Conservation (phyloP, 768 basidiomycete genomes). For the Suillus fuscotomentosus region DNA sequence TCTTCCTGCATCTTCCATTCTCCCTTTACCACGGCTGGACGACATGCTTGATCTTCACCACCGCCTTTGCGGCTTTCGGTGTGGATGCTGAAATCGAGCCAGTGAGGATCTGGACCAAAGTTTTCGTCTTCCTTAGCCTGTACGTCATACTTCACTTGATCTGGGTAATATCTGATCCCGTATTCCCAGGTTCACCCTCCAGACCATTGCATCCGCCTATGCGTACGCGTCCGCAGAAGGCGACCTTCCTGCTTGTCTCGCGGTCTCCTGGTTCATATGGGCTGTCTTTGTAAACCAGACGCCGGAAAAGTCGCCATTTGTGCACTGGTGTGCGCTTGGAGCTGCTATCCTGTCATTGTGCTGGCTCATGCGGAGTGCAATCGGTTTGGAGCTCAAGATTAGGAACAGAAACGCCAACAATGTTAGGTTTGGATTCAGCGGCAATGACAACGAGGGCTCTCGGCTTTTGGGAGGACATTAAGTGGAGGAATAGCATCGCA, state of each 20-base stretch:
- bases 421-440: slow-evolving; percentile 26
- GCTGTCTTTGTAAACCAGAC: slow-evolving; percentile 59
- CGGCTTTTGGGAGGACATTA: slow-evolving; percentile 30
- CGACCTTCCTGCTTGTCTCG: slow-evolving; percentile 66
- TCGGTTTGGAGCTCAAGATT: slow-evolving; percentile 36
- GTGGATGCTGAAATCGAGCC: slow-evolving; percentile 49
- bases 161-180: not conserved
- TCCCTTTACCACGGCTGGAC: slow-evolving; percentile 67
- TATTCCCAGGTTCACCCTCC: slow-evolving; percentile 47
- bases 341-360: slow-evolving; percentile 63
- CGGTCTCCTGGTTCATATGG: slow-evolving; percentile 64
- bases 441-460: slow-evolving; percentile 25
- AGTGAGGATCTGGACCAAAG: slow-evolving; percentile 59
- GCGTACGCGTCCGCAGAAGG: slow-evolving; percentile 64
- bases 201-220: slow-evolving; percentile 59
- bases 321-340: slow-evolving; percentile 67
- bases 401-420: slow-evolving; percentile 25
- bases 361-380: slow-evolving; percentile 58
- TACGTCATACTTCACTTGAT: slow-evolving; percentile 20
- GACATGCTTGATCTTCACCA: slow-evolving; percentile 49
- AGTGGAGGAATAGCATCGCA: slow-evolving; percentile 3
- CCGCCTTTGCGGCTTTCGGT: slow-evolving; percentile 63
- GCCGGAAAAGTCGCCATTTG: slow-evolving; percentile 44
- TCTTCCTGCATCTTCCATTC: slow-evolving; percentile 74
- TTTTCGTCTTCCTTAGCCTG: slow-evolving; percentile 60